phyloP scores from a whole-genome alignment of 768 basidiomycete species.

The Suillus paluster region DNA sequence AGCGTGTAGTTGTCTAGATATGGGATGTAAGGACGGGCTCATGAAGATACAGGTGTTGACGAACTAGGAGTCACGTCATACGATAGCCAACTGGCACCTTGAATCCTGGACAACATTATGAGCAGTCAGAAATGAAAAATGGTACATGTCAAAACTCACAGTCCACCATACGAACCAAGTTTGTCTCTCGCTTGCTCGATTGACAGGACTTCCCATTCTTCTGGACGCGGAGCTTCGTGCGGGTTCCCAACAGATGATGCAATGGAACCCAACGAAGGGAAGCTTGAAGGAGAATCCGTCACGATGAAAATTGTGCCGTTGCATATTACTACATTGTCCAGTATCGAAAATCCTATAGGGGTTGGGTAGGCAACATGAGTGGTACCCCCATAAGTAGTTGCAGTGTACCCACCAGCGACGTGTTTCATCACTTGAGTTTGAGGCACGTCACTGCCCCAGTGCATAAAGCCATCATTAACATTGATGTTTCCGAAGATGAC shows the following conservation, averaged over 20 bases:
- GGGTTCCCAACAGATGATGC: conserved; percentile 41
- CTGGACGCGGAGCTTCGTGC: conserved; percentile 44
- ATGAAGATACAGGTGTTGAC: conserved; percentile 24
- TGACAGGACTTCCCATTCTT: conserved; percentile 67
- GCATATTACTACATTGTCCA: conserved; percentile 80
- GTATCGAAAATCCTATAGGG: conserved; percentile 73
- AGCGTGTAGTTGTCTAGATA: conserved; percentile 65
- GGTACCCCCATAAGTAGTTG: neutral
- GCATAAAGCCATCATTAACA: conserved; percentile 56
- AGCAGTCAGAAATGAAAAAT: neutral
- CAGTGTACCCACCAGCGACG: conserved; percentile 57
- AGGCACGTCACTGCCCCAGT: conserved; percentile 63
- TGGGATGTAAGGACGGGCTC: conserved; percentile 10
- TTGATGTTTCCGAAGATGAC: conserved; percentile 27
- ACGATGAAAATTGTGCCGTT: conserved; percentile 78
- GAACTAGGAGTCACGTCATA: conserved; percentile 55
- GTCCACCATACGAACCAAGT: conserved; percentile 57
- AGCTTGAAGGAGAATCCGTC: conserved; percentile 61
- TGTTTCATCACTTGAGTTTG: conserved; percentile 62
- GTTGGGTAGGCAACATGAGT: conserved; percentile 11
- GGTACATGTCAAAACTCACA: conserved; percentile 43
- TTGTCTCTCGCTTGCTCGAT: conserved; percentile 48
- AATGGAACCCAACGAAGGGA: conserved; percentile 62
- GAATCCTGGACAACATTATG: conserved; percentile 46
- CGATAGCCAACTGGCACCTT: conserved; percentile 72